Base-by-base conservation (phyloP, 192 early-diverging fungal genomes). In the Geranomyces variabilis region DNA sequence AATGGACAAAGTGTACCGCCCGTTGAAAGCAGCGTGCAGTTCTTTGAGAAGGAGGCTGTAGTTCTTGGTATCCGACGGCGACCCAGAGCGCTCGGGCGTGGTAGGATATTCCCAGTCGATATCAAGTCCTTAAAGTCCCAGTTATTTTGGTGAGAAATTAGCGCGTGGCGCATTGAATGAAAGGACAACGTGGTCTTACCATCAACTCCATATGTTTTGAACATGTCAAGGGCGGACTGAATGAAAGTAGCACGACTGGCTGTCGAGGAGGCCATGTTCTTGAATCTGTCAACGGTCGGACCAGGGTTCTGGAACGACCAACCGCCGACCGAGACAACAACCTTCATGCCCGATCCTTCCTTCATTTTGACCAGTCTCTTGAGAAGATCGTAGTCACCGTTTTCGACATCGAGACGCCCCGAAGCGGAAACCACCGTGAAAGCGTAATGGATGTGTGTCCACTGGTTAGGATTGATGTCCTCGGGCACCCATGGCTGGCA, bases 241-340 rank as follows among this genome's bases (percentile, higher is more conserved):
- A 55, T 55, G 51, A 55, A 55, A 14, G 51, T 55, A 55, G 51
- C 51, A 24, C 51, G 51, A n/a, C 21, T 24, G 26, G 51, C 51
- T 28, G 19, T 6, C 51, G 51, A 24, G 51, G 51, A n/a, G 51
- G 26, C 51, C 51, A 55, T 55, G 51, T 55, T 55, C 51, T 55
- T 55, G 51, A 55, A 55, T 28, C 51, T n/a, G 26, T 55, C 51
- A n/a, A 24, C 21, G 21, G 51, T 55, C 26, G 51, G 51, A 24
- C 51, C 51, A n/a, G 26, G 21, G 51, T 55, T 55, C 51, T 55
- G 51, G 51, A 55, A 55, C 21, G 51, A 55, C 51, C 51, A 55
- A 24, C 51, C 51, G 51, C 51, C 51, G 21, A 55, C 51, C 51
- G 51, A 55, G 21, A 55, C 21, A n/a, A 55, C 51, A 28, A 55